A percentile compares a stretch with the other conserved stretches of the same genome.
These are phyloP conservation scores for Candida saitoana DNA, from an alignment of 805 yeast species.

Conservation along the genomic window DNA sequence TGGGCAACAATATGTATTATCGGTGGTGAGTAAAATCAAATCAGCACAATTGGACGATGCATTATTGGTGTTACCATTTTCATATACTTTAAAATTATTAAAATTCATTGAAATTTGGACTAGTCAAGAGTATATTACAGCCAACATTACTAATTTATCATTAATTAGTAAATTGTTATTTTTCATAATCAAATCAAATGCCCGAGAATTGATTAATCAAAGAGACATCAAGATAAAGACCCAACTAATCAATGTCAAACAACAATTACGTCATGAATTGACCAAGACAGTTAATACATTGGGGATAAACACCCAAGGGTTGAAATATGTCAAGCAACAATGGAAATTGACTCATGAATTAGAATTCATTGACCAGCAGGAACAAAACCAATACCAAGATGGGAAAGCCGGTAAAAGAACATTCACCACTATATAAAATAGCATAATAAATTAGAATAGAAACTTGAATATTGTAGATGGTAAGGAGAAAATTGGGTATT, in stretches of 20 bases:
- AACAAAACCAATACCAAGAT: slow-evolving; percentile 50
- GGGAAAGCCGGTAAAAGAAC: slow-evolving; percentile 65
- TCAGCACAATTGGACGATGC: slow-evolving; percentile 92
- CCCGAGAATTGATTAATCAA: slow-evolving; percentile 72
- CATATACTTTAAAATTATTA: slow-evolving; percentile 68
- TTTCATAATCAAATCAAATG: slow-evolving; percentile 68
- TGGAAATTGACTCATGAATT: slow-evolving; percentile 75
- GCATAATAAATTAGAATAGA: not conserved
- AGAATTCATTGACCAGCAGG: slow-evolving; percentile 68
- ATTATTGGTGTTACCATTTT: slow-evolving; percentile 82
- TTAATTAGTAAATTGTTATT: slow-evolving; percentile 71
- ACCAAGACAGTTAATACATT: slow-evolving; percentile 51
- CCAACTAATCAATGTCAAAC: slow-evolving; percentile 61
- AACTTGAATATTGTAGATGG: no score
- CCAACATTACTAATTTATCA: slow-evolving; percentile 51
- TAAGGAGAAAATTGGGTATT: no score
- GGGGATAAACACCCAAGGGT: slow-evolving; percentile 83
- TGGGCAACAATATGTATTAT: slow-evolving; percentile 78
- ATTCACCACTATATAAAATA: slow-evolving; percentile 44
- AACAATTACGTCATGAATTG: slow-evolving; percentile 56
- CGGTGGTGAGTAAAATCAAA: slow-evolving; percentile 63
- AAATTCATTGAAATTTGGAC: slow-evolving; percentile 77
- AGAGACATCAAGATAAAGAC: slow-evolving; percentile 59
- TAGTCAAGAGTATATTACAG: slow-evolving; percentile 31
- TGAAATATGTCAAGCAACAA: slow-evolving; percentile 66